phyloP scores from a whole-genome alignment of 345 rosid species.

The Hibiscus tridactylites region DNA sequence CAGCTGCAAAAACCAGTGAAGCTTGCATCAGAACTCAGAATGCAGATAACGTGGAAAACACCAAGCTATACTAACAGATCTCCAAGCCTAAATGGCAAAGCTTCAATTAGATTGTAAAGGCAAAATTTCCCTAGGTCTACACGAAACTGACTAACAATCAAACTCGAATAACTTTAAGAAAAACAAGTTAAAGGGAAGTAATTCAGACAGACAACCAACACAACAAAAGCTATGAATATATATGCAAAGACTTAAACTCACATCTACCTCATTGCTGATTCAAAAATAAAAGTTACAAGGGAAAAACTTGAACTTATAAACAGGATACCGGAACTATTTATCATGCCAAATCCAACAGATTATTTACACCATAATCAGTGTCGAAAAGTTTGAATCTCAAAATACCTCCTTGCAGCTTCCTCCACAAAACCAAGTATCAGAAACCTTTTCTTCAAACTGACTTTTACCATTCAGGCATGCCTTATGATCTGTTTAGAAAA shows the following conservation, averaged over 20 bases:
- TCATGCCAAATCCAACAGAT: slow-evolving; percentile 1
- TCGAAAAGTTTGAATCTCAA: slow-evolving; percentile 4
- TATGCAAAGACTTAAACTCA: not conserved
- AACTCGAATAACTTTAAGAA: not conserved
- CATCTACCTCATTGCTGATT: not conserved
- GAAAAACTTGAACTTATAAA: not conserved
- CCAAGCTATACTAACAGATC: not conserved
- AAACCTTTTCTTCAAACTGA: slow-evolving; percentile 27
- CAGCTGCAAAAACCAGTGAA: slow-evolving; percentile 5
- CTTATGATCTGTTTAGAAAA: slow-evolving; percentile 56
- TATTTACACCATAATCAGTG: not conserved
- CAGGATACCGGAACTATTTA: not conserved
- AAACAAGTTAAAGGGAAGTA: not conserved
- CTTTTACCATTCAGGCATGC: slow-evolving; percentile 42
- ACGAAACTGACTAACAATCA: not conserved
- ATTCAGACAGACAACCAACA: not conserved
- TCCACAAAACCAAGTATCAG: slow-evolving; percentile 63
- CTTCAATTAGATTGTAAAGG: not conserved
- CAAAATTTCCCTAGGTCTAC: not conserved
- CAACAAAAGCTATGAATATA: not conserved
- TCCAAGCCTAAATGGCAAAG: not conserved
- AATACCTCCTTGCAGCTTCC: slow-evolving; percentile 67
- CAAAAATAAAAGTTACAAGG: not conserved
- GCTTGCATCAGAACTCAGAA: slow-evolving; percentile 3
- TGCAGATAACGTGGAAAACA: not conserved